phyloP scores from a whole-genome alignment of 1,284 basidiomycete species.

The Malassezia furfur region DNA sequence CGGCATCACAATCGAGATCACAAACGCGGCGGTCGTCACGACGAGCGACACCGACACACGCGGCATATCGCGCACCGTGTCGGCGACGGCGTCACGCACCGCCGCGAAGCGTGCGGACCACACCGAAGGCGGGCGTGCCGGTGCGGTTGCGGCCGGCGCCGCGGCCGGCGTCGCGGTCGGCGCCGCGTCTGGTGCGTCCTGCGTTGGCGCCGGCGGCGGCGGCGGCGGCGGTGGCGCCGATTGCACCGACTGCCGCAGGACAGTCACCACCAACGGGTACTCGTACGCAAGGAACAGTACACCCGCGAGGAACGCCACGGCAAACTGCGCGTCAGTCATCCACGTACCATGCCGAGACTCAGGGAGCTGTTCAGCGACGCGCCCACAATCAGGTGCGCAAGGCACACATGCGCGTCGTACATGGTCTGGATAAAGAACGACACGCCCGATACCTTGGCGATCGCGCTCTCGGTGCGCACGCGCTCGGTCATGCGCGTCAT shows the following conservation, averaged over 20 bases:
- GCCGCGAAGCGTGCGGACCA: background rate
- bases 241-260: background rate
- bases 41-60: background rate
- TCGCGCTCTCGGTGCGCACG: slow-evolving; percentile 6
- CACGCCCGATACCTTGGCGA: slow-evolving; percentile 3
- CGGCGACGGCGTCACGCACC: background rate
- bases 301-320: slow-evolving; percentile 8
- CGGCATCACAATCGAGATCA: background rate
- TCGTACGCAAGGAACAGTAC: slow-evolving; percentile 12
- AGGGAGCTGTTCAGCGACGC: background rate
- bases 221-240: slow-evolving; percentile 1
- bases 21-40: background rate
- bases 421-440: slow-evolving; percentile 9
- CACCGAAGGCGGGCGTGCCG: background rate
- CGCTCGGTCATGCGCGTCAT: slow-evolving; percentile 8
- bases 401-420: slow-evolving; percentile 10
- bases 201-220: background rate
- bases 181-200: background rate
- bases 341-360: background rate
- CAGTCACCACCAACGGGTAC: slow-evolving; percentile 1
- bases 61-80: background rate
- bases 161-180: background rate
- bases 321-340: background rate
- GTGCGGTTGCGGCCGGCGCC: background rate
- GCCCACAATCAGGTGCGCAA: slow-evolving; percentile 8